Percentiles rank a stretch among this genome's conserved stretches.
These are phyloP conservation scores for Salix udensis DNA, from an alignment of 345 rosid genomes.

Conservation along the genomic window DNA sequence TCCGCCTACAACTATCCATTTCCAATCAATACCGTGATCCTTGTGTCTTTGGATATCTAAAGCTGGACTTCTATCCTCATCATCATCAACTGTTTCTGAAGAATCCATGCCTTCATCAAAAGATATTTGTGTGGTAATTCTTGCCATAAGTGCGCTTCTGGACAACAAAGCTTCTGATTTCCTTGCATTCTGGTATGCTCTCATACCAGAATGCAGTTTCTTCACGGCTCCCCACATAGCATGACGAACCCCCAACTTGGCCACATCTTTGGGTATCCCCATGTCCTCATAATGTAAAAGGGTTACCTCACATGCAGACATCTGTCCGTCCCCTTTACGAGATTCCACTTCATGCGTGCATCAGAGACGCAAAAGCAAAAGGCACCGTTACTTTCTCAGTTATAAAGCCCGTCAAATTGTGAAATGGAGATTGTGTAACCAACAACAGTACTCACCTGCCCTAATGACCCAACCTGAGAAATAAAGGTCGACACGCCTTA, in stretches of 20 bases:
- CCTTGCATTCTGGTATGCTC: constrained; percentile 78
- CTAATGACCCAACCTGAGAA: constrained; percentile 91
- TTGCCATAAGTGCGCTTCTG: constrained; percentile 65
- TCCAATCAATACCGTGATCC: constrained; percentile 77
- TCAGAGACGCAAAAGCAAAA: neutral
- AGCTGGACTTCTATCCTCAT: constrained; percentile 34
- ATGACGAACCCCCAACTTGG: constrained; percentile 85
- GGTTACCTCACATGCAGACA: constrained; percentile 77
- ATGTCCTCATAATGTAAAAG: constrained; percentile 91
- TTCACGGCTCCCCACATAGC: constrained; percentile 98
- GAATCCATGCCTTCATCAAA: constrained; percentile 37
- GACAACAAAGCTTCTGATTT: constrained; percentile 54
- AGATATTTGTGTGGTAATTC: constrained; percentile 63
- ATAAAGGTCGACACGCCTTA: constrained; percentile 82
- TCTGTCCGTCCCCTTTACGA: constrained; percentile 74
- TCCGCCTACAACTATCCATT: constrained; percentile 81
- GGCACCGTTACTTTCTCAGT: neutral
- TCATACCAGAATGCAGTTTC: constrained; percentile 76
- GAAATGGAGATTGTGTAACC: neutral
- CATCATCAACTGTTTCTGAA: constrained; percentile 30
- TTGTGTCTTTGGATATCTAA: constrained; percentile 26
- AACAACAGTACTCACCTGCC: constrained; percentile 48
- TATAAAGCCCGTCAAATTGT: neutral
- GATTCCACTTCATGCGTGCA: constrained; percentile 67
- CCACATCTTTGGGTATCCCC: constrained; percentile 98